Evolutionary conservation across 2,329 filamentous ascomycete species (phyloP).

Genomic region (Atkinsonella texensis): DNA sequence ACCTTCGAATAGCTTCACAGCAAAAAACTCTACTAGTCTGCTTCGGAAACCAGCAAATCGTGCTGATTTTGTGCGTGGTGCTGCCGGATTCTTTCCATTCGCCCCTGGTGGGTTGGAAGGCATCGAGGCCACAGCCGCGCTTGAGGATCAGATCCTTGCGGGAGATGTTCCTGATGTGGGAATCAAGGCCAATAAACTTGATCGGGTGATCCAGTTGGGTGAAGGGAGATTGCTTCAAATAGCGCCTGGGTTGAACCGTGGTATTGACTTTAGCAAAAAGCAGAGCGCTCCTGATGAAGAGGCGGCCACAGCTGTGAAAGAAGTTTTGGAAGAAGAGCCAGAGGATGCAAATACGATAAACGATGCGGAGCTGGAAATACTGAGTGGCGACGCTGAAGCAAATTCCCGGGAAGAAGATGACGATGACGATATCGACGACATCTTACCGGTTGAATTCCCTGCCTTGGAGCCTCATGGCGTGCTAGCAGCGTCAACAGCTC

Average conservation of each 20-base stretch:
- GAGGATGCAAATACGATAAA: conserved; percentile 23
- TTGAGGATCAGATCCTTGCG: conserved; percentile 62
- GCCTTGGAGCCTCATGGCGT: conserved; percentile 75
- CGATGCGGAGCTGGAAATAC: conserved; percentile 16
- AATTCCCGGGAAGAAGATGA: conserved; percentile 29
- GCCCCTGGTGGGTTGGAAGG: conserved; percentile 80
- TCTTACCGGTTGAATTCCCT: conserved; percentile 87
- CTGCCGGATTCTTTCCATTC: conserved; percentile 89
- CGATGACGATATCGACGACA: conserved; percentile 62
- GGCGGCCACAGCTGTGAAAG: conserved; percentile 57
- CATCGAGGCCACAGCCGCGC: conserved; percentile 71
- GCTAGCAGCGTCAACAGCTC: conserved; percentile 58
- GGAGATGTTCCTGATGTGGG: conserved; percentile 31
- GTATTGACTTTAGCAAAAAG: conserved; percentile 57
- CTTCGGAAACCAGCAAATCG: conserved; percentile 73
- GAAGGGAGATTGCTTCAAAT: conserved; percentile 70
- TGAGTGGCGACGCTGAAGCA: conserved; percentile 14
- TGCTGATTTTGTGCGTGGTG: conserved; percentile 85
- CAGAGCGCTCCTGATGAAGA: conserved; percentile 44
- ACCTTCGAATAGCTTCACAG: conserved; percentile 76
- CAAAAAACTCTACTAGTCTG: conserved; percentile 89
- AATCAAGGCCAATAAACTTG: conserved; percentile 47
- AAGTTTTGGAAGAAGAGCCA: conserved; percentile 43
- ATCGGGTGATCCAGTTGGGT: conserved; percentile 75
- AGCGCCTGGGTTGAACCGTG: conserved; percentile 70